A percentile compares a stretch with the other conserved stretches of the same genome.
phyloP scores from a whole-genome alignment of 2,329 filamentous ascomycete species.

The Talaromyces sp. region DNA sequence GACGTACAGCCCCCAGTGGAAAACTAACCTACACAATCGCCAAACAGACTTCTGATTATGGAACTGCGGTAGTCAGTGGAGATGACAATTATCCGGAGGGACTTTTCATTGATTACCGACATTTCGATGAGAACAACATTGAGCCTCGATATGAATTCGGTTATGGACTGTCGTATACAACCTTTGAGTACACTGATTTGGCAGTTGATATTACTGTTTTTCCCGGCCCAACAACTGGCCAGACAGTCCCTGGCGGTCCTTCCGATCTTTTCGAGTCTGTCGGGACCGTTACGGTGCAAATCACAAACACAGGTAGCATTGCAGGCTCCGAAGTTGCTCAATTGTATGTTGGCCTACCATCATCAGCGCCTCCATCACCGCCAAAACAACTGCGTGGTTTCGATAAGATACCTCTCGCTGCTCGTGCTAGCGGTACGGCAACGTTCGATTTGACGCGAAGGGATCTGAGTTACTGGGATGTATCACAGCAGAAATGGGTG shows the following conservation, averaged over 20 bases:
- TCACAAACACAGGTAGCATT: conserved; percentile 65
- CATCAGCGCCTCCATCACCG: conserved; percentile 32
- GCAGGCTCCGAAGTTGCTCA: conserved; percentile 69
- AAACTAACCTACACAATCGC: conserved; percentile 80
- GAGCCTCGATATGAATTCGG: conserved; percentile 77
- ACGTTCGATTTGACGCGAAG: conserved; percentile 52
- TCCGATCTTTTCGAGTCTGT: conserved; percentile 53
- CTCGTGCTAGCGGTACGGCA: conserved; percentile 37
- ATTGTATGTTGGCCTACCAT: conserved; percentile 23
- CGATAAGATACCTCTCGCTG: conserved; percentile 46
- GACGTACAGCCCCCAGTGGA: conserved; percentile 68
- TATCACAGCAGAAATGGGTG: conserved; percentile 54
- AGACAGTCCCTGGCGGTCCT: conserved; percentile 38
- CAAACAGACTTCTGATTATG: conserved; percentile 61
- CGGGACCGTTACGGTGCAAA: conserved; percentile 59
- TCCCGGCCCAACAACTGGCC: conserved; percentile 8
- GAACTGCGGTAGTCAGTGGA: conserved; percentile 43
- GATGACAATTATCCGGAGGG: conserved; percentile 73
- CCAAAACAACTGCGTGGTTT: conserved; percentile 57
- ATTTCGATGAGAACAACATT: conserved; percentile 62
- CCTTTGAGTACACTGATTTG: conserved; percentile 68
- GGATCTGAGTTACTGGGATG: conserved; percentile 63
- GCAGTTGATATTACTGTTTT: conserved; percentile 25
- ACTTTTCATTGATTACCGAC: conserved; percentile 74
- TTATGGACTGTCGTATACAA: conserved; percentile 74